Percentiles rank a stretch among this genome's conserved stretches.
These are phyloP conservation scores for Candida tibetensis DNA, from an alignment of 805 yeast genomes.

Conservation along the genomic window DNA sequence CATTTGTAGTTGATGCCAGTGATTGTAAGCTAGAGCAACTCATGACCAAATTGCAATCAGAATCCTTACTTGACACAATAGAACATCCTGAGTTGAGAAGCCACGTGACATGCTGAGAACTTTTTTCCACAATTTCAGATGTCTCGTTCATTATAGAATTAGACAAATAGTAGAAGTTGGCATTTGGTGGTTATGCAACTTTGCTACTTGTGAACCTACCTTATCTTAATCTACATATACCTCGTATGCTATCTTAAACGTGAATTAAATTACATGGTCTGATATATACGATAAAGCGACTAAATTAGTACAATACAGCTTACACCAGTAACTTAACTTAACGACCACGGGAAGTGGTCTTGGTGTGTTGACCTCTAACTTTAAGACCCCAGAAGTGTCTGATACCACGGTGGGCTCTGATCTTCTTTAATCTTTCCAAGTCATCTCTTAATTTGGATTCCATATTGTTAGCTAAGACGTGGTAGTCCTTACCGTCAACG, in stretches of 20 bases:
- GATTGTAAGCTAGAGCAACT: too few relatives aligned
- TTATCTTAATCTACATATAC: too few relatives aligned
- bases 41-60: too few relatives aligned
- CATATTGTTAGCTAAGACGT: constrained; percentile 97
- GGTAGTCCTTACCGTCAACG: constrained; percentile 98
- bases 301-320: not conserved
- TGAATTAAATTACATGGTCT: constrained; percentile 11
- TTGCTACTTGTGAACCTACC: too few relatives aligned
- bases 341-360: constrained; percentile 97
- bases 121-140: too few relatives aligned
- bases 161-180: too few relatives aligned
- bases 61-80: too few relatives aligned
- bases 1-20: too few relatives aligned
- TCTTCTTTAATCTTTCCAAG: constrained; percentile 99
- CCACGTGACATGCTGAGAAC: too few relatives aligned
- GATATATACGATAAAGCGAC: constrained; percentile 5
- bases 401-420: constrained; percentile 99
- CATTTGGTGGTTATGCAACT: too few relatives aligned
- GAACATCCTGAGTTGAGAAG: too few relatives aligned
- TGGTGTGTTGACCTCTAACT: constrained; percentile 99
- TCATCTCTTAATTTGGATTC: constrained; percentile 99
- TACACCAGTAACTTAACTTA: constrained; percentile 21
- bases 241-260: constrained; percentile 5
- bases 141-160: too few relatives aligned
- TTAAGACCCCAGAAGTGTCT: constrained; percentile 99